Conservation (phyloP, 1,284 basidiomycete species). For the Porogramme epimiltina region DNA sequence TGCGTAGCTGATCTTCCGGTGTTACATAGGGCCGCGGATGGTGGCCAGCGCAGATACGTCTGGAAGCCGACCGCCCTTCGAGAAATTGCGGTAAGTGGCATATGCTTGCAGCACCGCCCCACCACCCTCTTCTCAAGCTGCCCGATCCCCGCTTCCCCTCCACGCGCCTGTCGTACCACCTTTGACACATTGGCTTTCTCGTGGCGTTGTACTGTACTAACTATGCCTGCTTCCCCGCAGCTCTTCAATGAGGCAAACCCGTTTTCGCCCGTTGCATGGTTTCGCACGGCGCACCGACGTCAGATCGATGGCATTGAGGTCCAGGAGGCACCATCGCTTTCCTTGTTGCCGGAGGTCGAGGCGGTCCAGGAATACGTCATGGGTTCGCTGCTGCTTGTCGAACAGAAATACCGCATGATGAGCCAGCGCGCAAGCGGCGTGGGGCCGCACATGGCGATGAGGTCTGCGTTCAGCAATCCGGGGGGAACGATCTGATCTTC, state of each 20-base stretch:
- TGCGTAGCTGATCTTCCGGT: too few relatives aligned
- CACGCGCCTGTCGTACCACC: too few relatives aligned
- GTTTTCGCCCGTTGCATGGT: constrained; percentile 14
- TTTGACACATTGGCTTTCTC: too few relatives aligned
- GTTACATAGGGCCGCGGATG: too few relatives aligned
- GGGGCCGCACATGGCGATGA: too few relatives aligned
- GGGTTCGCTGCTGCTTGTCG: constrained; percentile 13
- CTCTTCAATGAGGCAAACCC: constrained; percentile 6
- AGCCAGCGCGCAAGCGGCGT: background rate
- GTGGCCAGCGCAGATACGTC: background rate
- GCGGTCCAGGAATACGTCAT: constrained; percentile 8
- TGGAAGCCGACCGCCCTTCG: constrained; percentile 10
- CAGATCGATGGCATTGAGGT: constrained; percentile 2
- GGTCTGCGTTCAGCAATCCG: too few relatives aligned
- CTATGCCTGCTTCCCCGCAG: background rate
- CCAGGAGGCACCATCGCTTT: constrained; percentile 5
- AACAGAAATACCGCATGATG: constrained; percentile 11
- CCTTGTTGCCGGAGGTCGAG: constrained; percentile 11
- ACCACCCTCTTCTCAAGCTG: background rate
- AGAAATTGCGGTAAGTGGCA: constrained; percentile 14
- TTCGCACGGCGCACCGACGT: constrained; percentile 3
- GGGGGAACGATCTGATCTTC: too few relatives aligned
- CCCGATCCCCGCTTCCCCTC: background rate
- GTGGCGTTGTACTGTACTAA: background rate
- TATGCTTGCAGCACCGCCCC: background rate